A percentile compares a stretch with the other conserved stretches of the same genome.
Conservation (phyloP, 176 grass and related monocot species). For the Tillandsia fasciculata region DNA sequence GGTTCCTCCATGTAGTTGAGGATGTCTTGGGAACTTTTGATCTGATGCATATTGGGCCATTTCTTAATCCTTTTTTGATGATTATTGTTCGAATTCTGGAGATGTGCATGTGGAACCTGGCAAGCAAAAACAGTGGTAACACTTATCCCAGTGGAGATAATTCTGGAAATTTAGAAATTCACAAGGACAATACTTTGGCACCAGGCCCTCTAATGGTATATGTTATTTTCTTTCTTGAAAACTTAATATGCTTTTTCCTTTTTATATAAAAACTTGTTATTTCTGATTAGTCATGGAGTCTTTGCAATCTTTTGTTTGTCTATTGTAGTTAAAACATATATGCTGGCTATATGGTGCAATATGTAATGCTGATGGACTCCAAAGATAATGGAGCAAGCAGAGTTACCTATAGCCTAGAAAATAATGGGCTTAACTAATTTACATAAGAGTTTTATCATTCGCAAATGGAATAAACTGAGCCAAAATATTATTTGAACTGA, state of each 20-base stretch:
- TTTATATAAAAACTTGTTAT: neutral
- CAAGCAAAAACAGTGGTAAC: constrained; percentile 10
- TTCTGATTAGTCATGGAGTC: neutral
- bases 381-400: too few relatives aligned
- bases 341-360: too few relatives aligned
- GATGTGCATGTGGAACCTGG: constrained; percentile 48
- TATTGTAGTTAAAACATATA: too few relatives aligned
- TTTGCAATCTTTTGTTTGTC: too few relatives aligned
- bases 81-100: constrained; percentile 72
- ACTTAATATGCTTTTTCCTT: neutral
- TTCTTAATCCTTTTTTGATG: constrained; percentile 60
- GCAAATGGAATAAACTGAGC: too few relatives aligned
- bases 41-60: constrained; percentile 51
- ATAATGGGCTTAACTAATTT: too few relatives aligned
- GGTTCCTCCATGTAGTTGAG: constrained; percentile 82
- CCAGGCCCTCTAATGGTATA: constrained; percentile 30
- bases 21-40: constrained; percentile 74
- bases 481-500: too few relatives aligned
- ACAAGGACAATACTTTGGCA: constrained; percentile 11
- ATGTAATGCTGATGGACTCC: too few relatives aligned
- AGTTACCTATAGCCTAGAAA: too few relatives aligned
- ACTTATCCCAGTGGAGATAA: constrained; percentile 22
- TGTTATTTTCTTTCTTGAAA: constrained; percentile 9
- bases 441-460: too few relatives aligned
- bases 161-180: constrained; percentile 22